Conservation (phyloP, 2,329 filamentous ascomycete genomes). For the Diaporthe ilicicola region DNA sequence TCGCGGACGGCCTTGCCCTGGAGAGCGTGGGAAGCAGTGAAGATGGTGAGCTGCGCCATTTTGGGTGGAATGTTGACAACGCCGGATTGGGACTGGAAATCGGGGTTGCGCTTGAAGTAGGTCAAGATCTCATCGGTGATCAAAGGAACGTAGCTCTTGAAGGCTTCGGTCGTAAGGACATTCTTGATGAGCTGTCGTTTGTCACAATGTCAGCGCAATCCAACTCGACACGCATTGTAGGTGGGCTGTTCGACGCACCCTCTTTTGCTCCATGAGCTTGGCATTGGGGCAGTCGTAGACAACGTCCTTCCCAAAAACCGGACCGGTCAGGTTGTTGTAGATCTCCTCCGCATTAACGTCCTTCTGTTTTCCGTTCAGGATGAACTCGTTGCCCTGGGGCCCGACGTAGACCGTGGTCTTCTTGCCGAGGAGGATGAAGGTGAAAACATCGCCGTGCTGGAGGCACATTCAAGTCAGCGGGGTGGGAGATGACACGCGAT, state of each 20-base stretch:
- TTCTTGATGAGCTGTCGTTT: constrained; percentile 71
- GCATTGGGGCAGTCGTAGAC: constrained; percentile 87
- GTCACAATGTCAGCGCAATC: not conserved
- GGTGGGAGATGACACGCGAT: not conserved
- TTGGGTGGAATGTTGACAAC: constrained; percentile 69
- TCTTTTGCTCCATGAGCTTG: constrained; percentile 91
- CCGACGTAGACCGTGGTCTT: constrained; percentile 61
- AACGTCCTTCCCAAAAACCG: constrained; percentile 78
- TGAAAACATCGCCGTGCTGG: constrained; percentile 62
- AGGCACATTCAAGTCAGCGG: constrained; percentile 22
- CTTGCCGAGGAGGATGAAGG: constrained; percentile 61
- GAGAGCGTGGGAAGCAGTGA: constrained; percentile 79
- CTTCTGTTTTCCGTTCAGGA: constrained; percentile 62
- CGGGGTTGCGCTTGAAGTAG: constrained; percentile 66
- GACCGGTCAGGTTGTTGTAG: constrained; percentile 59
- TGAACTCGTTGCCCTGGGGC: constrained; percentile 61
- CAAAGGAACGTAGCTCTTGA: constrained; percentile 72
- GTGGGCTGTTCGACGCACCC: constrained; percentile 53
- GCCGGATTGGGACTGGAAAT: constrained; percentile 68
- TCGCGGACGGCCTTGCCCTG: constrained; percentile 80
- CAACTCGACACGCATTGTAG: constrained; percentile 18
- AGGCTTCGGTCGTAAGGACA: constrained; percentile 71
- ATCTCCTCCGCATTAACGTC: constrained; percentile 65
- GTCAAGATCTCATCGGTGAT: constrained; percentile 74
- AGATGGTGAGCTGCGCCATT: constrained; percentile 82